Percentiles rank a stretch among this genome's conserved stretches.
phyloP scores from a whole-genome alignment of 768 basidiomycete species.

The Boletus edulis region DNA sequence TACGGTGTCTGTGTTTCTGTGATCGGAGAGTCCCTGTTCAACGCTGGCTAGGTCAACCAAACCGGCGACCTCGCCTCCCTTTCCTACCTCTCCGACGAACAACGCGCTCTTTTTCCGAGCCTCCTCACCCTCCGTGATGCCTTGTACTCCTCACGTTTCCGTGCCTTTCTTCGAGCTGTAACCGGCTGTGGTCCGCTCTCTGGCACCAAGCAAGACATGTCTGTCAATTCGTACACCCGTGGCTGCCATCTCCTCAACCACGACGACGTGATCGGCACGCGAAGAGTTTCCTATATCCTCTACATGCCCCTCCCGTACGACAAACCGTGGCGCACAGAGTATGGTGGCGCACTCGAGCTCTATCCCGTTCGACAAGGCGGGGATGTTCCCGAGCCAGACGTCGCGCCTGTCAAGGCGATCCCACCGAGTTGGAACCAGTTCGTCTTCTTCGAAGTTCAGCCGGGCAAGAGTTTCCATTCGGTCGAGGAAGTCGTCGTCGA shows the following conservation, averaged over 20 bases:
- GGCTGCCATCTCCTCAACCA: slow-evolving; percentile 96
- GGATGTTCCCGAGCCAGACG: slow-evolving; percentile 65
- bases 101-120: slow-evolving; percentile 76
- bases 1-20: slow-evolving; percentile 29
- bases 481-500: slow-evolving; percentile 94
- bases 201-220: slow-evolving; percentile 92
- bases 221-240: slow-evolving; percentile 85
- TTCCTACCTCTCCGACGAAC: slow-evolving; percentile 74
- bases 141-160: slow-evolving; percentile 83
- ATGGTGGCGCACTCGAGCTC: slow-evolving; percentile 93
- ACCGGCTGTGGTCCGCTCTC: slow-evolving; percentile 93
- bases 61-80: slow-evolving; percentile 96
- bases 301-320: slow-evolving; percentile 85
- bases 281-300: slow-evolving; percentile 93
- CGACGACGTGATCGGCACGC: slow-evolving; percentile 96
- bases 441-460: slow-evolving; percentile 89
- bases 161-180: slow-evolving; percentile 76
- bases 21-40: background rate
- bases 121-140: slow-evolving; percentile 85
- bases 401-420: slow-evolving; percentile 61
- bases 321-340: slow-evolving; percentile 80
- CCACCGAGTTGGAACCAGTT: slow-evolving; percentile 90
- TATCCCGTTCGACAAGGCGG: slow-evolving; percentile 68
- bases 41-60: slow-evolving; percentile 75
- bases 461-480: slow-evolving; percentile 92